Conservation (phyloP, 202 grass and related monocot species). For the Digitaria exilis region DNA sequence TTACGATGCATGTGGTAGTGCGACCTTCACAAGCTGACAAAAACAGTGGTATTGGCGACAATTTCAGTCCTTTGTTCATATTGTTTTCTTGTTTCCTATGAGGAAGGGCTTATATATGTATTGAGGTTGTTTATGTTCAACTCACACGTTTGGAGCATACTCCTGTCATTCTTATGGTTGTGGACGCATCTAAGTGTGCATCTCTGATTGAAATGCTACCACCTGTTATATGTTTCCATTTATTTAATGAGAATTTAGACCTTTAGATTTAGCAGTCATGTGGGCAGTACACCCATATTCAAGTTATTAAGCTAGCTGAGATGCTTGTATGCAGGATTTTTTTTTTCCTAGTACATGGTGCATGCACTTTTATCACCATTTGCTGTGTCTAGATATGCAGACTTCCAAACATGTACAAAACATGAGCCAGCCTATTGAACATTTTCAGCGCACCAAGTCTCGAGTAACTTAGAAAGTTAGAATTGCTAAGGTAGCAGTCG, state of each 20-base stretch:
- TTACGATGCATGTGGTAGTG: constrained; percentile 96
- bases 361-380: not conserved
- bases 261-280: not conserved
- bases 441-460: not conserved
- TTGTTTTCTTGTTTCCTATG: constrained; percentile 26
- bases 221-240: not conserved
- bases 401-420: not conserved
- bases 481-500: not conserved
- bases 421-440: not conserved
- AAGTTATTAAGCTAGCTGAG: not conserved
- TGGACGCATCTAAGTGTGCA: not conserved
- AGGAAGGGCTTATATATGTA: constrained; percentile 9
- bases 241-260: not conserved
- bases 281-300: not conserved
- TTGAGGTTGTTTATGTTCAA: not conserved
- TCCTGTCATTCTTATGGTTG: not conserved
- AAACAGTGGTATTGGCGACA: constrained; percentile 71
- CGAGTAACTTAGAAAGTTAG: not conserved
- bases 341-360: not conserved
- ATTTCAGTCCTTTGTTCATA: constrained; percentile 41
- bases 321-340: not conserved
- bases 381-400: not conserved
- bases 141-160: not conserved
- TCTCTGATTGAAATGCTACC: constrained; percentile 5
- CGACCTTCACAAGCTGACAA: constrained; percentile 75